Conservation (phyloP, 176 grass and related monocot species). For the Juncus effusus region DNA sequence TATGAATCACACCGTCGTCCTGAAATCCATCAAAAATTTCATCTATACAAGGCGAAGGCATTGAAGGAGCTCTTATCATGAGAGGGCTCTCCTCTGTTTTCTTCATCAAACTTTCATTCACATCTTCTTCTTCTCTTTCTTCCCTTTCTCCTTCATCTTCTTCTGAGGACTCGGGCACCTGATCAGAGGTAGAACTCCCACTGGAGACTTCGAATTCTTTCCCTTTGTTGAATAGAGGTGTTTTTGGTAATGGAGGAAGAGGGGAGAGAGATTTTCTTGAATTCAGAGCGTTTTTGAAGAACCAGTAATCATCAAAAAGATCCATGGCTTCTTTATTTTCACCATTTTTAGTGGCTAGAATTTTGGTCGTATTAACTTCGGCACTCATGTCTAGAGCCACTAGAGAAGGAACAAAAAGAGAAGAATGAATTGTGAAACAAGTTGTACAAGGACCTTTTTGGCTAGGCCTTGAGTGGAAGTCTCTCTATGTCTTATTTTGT, state of each 20-base stretch:
- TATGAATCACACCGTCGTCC: not conserved
- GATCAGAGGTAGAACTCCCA: not conserved
- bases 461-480: too few relatives aligned
- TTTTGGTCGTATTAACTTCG: conserved; percentile 13
- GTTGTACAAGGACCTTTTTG: too few relatives aligned
- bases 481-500: too few relatives aligned
- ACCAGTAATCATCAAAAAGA: conserved; percentile 79
- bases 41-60: conserved; percentile 33
- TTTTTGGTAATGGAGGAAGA: conserved; percentile 29
- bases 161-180: not conserved
- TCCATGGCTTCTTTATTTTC: conserved; percentile 27
- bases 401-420: conserved; percentile 20
- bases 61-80: conserved; percentile 57
- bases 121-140: conserved; percentile 3
- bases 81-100: conserved; percentile 12
- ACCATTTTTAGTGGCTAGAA: not conserved
- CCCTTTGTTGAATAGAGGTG: conserved; percentile 12
- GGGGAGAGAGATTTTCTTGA: not conserved
- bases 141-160: not conserved
- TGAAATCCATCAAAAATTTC: not conserved
- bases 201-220: not conserved
- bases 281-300: conserved; percentile 69
- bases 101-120: not conserved
- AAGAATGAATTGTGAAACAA: conserved; percentile 9
- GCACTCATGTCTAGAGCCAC: conserved; percentile 31